Conservation (phyloP, 2,329 filamentous ascomycete species). For the Ceratocystis ficicola region DNA sequence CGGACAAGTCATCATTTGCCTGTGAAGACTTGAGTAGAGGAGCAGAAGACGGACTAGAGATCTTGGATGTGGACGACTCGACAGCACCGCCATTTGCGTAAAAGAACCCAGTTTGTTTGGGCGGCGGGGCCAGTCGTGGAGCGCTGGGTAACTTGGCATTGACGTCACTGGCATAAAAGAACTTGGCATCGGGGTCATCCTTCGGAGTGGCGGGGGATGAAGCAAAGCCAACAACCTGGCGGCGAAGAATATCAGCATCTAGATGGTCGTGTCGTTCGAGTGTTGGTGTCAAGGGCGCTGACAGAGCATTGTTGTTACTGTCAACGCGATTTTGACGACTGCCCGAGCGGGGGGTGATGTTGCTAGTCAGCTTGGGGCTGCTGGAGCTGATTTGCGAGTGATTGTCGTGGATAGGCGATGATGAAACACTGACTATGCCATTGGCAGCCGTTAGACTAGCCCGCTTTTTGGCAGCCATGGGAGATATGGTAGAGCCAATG, state of each 20-base stretch:
- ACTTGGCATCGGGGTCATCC: slow-evolving; percentile 48
- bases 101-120: slow-evolving; percentile 41
- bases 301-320: slow-evolving; percentile 56
- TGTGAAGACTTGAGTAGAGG: slow-evolving; percentile 18
- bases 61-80: slow-evolving; percentile 28
- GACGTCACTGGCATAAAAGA: slow-evolving; percentile 84
- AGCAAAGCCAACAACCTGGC: slow-evolving; percentile 32
- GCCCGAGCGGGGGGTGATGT: slow-evolving; percentile 68
- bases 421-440: slow-evolving; percentile 1
- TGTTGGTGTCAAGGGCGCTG: slow-evolving; percentile 39
- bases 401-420: slow-evolving; percentile 36
- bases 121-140: slow-evolving; percentile 29
- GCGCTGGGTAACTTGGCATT: slow-evolving; percentile 35
- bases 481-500: not conserved
- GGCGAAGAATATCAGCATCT: slow-evolving; percentile 16
- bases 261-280: slow-evolving; percentile 29
- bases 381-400: slow-evolving; percentile 20
- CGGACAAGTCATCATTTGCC: slow-evolving; percentile 26
- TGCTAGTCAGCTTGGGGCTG: slow-evolving; percentile 40
- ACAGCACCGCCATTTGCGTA: slow-evolving; percentile 42
- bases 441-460: slow-evolving; percentile 5
- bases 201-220: slow-evolving; percentile 29
- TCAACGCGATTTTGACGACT: slow-evolving; percentile 59
- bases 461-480: slow-evolving; percentile 11
- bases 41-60: slow-evolving; percentile 24